Percentiles rank a stretch among this genome's conserved stretches.
These are phyloP conservation scores for Syzygium malaccense DNA, from an alignment of 441 rosid species.

Conservation along the genomic window DNA sequence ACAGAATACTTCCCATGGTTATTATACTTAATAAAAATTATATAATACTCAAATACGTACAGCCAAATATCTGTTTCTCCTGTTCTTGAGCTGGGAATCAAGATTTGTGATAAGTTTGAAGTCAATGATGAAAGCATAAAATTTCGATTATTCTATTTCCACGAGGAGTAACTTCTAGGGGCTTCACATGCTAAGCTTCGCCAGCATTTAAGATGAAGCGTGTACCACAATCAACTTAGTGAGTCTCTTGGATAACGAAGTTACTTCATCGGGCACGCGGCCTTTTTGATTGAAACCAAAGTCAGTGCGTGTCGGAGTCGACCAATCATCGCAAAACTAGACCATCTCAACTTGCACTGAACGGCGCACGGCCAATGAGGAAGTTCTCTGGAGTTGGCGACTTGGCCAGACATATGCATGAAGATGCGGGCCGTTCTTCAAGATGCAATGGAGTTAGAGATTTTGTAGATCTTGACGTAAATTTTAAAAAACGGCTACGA, in stretches of 20 bases:
- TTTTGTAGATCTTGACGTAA: accelerated
- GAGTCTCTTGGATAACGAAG: not conserved
- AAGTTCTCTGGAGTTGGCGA: not conserved
- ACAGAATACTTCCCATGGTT: not conserved
- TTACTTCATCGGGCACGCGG: not conserved
- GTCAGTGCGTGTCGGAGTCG: not conserved
- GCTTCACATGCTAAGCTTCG: not conserved
- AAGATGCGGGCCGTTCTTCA: not conserved
- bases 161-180: not conserved
- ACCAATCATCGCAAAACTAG: not conserved
- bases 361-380: not conserved
- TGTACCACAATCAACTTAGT: not conserved
- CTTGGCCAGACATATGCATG: not conserved
- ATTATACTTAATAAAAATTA: not conserved
- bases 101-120: not conserved
- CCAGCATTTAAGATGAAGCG: not conserved
- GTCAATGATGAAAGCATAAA: not conserved
- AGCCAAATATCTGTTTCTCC: not conserved
- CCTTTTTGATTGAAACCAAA: conserved; percentile 4
- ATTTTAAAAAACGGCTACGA: not conserved
- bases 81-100: not conserved
- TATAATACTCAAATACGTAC: not conserved
- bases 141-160: not conserved
- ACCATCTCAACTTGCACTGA: not conserved
- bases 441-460: not conserved